phyloP scores from a whole-genome alignment of 371 early-diverging fungal genomes.

The Mucor indicus region DNA sequence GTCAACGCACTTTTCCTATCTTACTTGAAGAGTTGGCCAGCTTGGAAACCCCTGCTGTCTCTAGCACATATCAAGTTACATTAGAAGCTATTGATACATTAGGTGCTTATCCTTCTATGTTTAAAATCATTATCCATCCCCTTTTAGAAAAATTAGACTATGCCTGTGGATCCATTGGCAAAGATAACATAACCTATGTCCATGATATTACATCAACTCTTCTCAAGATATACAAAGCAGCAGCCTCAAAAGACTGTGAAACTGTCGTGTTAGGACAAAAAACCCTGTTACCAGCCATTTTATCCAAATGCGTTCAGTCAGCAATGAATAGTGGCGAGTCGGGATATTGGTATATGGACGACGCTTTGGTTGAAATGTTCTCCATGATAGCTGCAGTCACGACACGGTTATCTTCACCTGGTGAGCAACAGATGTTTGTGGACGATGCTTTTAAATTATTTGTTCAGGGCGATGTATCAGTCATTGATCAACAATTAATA shows the following conservation, averaged over 20 bases:
- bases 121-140: slow-evolving; percentile 14
- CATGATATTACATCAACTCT: slow-evolving; percentile 16
- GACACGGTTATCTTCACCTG: slow-evolving; percentile 9
- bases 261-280: slow-evolving; percentile 12
- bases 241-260: slow-evolving; percentile 11
- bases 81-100: slow-evolving; percentile 10
- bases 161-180: slow-evolving; percentile 4
- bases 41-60: background rate
- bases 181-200: slow-evolving; percentile 9
- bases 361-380: slow-evolving; percentile 9
- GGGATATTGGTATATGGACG: slow-evolving; percentile 17
- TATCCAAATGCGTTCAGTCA: slow-evolving; percentile 3
- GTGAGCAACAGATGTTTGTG: slow-evolving; percentile 12
- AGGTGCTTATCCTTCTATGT: slow-evolving; percentile 7
- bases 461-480: slow-evolving; percentile 8
- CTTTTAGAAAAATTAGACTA: slow-evolving; percentile 14
- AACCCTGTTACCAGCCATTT: slow-evolving; percentile 14
- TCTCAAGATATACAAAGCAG: slow-evolving; percentile 8
- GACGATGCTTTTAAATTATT: slow-evolving; percentile 7
- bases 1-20: slow-evolving; percentile 17
- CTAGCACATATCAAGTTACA: slow-evolving; percentile 1
- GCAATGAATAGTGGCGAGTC: background rate
- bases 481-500: background rate
- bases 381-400: slow-evolving; percentile 19
- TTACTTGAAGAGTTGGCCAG: slow-evolving; percentile 6